Evolutionary conservation across 495 filamentous ascomycete species (phyloP).

Genomic region (Lophiostoma macrostomum): DNA sequence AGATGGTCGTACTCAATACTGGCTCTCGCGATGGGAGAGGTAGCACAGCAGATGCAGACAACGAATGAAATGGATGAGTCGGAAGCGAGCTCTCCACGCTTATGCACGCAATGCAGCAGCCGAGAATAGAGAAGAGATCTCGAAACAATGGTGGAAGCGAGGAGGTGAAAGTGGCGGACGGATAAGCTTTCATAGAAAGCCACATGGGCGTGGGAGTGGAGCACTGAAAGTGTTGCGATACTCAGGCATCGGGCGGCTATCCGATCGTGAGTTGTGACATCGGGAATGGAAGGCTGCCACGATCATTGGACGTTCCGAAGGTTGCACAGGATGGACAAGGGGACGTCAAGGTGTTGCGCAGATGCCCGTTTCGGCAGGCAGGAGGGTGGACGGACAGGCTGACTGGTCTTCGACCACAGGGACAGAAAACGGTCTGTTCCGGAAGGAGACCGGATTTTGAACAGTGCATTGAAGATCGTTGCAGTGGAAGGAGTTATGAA

Average conservation of each 20-base stretch:
- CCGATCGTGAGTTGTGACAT: not conserved
- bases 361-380: not conserved
- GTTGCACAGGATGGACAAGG: not conserved
- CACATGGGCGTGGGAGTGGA: too few relatives aligned
- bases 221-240: not conserved
- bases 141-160: too few relatives aligned
- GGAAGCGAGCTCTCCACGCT: not conserved
- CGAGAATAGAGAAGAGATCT: not conserved
- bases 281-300: not conserved
- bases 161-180: too few relatives aligned
- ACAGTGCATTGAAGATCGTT: too few relatives aligned
- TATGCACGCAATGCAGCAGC: not conserved
- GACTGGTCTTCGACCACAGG: too few relatives aligned
- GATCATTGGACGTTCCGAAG: slow-evolving; percentile 2
- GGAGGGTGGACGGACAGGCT: not conserved
- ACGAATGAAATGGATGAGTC: not conserved
- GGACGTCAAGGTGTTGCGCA: slow-evolving; percentile 6
- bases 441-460: too few relatives aligned
- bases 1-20: slow-evolving; percentile 2
- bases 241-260: not conserved
- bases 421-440: too few relatives aligned
- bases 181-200: too few relatives aligned
- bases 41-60: slow-evolving; percentile 5
- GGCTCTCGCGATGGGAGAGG: slow-evolving; percentile 2
- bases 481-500: too few relatives aligned